Evolutionary conservation across 1,139 yeast species (phyloP).

Genomic region (Candida sanyaensis): DNA sequence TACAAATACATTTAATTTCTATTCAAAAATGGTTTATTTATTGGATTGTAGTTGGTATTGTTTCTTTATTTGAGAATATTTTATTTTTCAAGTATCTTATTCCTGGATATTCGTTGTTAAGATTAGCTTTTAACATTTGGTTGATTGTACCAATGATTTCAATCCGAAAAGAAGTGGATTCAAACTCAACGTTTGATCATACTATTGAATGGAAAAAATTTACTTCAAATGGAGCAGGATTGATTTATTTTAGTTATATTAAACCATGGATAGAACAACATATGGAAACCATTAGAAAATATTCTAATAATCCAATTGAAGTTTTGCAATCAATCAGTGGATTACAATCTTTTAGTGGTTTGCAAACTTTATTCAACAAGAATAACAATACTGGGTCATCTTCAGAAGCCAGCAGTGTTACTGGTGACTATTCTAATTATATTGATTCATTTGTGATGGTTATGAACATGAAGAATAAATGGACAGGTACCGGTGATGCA

Average conservation of each 20-base stretch:
- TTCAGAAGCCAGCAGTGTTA: constrained; percentile 2
- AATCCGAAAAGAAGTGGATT: constrained; percentile 9
- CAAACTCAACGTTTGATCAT: constrained; percentile 13
- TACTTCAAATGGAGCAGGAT: constrained; percentile 39
- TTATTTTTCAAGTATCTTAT: constrained; percentile 35
- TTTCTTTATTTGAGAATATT: constrained; percentile 33
- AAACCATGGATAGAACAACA: constrained; percentile 35
- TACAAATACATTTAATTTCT: constrained; percentile 33
- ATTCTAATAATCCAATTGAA: constrained; percentile 12
- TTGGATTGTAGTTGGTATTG: constrained; percentile 53
- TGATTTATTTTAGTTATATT: constrained; percentile 31
- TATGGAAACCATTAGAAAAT: constrained; percentile 11
- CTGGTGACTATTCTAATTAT: constrained; percentile 6
- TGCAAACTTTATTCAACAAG: neutral
- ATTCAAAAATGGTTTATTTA: constrained; percentile 60
- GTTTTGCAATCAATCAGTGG: constrained; percentile 2
- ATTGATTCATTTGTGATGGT: constrained; percentile 19
- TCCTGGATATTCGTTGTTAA: constrained; percentile 50
- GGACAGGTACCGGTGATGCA: constrained; percentile 8
- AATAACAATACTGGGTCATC: neutral
- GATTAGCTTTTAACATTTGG: constrained; percentile 51
- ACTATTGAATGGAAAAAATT: constrained; percentile 28
- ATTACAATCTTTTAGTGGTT: constrained; percentile 2
- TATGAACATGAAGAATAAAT: constrained; percentile 17
- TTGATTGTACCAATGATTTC: constrained; percentile 47